Percentiles rank a stretch among this genome's conserved stretches.
Evolutionary conservation across 2,329 filamentous ascomycete species (phyloP).

Genomic region (Epichloe typhina): DNA sequence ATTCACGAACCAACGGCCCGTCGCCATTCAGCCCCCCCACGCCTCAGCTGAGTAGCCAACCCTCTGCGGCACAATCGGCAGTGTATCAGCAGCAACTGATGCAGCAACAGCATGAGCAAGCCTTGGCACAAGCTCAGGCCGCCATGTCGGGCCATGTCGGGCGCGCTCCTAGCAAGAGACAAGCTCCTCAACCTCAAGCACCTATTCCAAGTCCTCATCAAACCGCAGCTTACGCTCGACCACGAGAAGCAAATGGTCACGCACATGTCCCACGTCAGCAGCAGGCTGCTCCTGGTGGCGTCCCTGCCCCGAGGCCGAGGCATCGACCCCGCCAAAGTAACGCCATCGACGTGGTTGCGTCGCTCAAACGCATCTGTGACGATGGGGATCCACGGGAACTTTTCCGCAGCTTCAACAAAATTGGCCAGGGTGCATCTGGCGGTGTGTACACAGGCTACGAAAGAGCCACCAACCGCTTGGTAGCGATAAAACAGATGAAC

Average conservation of each 20-base stretch:
- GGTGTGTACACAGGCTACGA: constrained; percentile 91
- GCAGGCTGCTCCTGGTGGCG: constrained; percentile 22
- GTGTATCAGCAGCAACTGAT: constrained; percentile 49
- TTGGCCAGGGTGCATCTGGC: constrained; percentile 92
- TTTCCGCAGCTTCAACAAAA: constrained; percentile 82
- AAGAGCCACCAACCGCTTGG: constrained; percentile 67
- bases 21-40: constrained; percentile 35
- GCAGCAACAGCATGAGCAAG: constrained; percentile 80
- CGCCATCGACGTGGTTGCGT: constrained; percentile 66
- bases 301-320: constrained; percentile 52
- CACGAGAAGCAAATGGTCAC: constrained; percentile 19
- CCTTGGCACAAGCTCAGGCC: constrained; percentile 67
- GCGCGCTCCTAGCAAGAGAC: constrained; percentile 61
- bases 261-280: constrained; percentile 21
- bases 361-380: constrained; percentile 80
- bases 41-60: constrained; percentile 17
- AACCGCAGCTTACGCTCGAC: constrained; percentile 15
- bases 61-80: constrained; percentile 24
- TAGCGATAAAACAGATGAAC: constrained; percentile 99
- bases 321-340: constrained; percentile 69
- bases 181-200: constrained; percentile 22
- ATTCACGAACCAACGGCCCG: constrained; percentile 46
- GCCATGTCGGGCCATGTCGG: constrained; percentile 59
- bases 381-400: constrained; percentile 79
- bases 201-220: constrained; percentile 13